These are phyloP conservation scores for Phytophthora nicotianae DNA, from an alignment of 352 stramenopile species.

Conservation along the genomic window DNA sequence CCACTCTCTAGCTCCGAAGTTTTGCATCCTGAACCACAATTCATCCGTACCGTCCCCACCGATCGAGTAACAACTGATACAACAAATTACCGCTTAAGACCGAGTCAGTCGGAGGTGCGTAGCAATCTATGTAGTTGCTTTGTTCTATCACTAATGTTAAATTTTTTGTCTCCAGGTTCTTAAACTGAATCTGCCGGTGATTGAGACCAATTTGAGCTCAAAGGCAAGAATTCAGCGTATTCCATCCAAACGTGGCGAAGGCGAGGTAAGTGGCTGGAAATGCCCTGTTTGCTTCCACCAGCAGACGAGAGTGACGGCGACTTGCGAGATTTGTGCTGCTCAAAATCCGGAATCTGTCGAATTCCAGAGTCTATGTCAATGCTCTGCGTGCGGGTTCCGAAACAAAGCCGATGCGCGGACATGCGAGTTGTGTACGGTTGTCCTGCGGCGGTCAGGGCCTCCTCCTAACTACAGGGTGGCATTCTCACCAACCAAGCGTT, in stretches of 20 bases:
- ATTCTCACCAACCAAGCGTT: conserved; percentile 30
- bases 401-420: conserved; percentile 49
- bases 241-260: conserved; percentile 15
- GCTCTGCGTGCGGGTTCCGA: conserved; percentile 64
- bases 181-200: conserved; percentile 30
- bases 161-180: conserved; percentile 23
- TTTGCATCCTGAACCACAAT: not conserved
- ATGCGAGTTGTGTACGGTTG: conserved; percentile 68
- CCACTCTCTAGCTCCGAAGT: not conserved
- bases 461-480: not conserved
- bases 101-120: conserved; percentile 24
- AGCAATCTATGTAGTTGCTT: not conserved
- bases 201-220: conserved; percentile 30
- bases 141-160: conserved; percentile 7
- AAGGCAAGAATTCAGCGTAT: conserved; percentile 16
- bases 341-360: conserved; percentile 65
- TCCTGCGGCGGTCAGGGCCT: conserved; percentile 23
- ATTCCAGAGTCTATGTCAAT: conserved; percentile 61
- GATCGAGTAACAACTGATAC: conserved; percentile 18
- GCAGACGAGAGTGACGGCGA: conserved; percentile 49
- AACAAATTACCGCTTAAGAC: conserved; percentile 1
- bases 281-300: conserved; percentile 78
- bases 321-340: conserved; percentile 79
- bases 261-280: conserved; percentile 40
- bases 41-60: not conserved